Evolutionary conservation across 2,329 filamentous ascomycete species (phyloP), one percentile per base, ranked within the genome.

Genomic region (Cadophora sp.): DNA sequence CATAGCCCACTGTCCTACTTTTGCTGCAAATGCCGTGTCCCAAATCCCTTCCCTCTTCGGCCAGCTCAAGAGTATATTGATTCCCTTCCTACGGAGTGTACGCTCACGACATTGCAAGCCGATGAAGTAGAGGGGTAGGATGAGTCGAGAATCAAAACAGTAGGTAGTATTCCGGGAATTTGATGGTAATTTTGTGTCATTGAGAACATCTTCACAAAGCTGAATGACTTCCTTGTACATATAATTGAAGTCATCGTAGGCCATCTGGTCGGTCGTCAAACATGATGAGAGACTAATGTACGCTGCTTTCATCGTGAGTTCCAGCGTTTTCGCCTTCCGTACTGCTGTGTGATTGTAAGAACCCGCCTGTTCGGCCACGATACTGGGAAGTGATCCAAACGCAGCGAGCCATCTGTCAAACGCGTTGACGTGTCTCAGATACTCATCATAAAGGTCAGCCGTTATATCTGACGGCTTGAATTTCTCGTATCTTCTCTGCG

Each of bases 1-100:
- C 62, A 68, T 66, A n/a, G 65, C 62, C 68, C 70, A 72, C 20
- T 51, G 33, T 13, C 59, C 62, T 16, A 68, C 22, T n/a, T 55
- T 64, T 3, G 56, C 68, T 8, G 59, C 60, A 11, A 65, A 43
- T 2, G 59, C 30, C 22, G 60, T 66, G 56, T 91, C 87, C 88
- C 88, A 91, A 81, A 91, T 87, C 22, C 86, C 88, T 76, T 91
- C 89, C n/a, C 62, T 63, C n/a, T 88, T 81, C 13, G 87, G 83
- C 72, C 85, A 87, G 70, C 83, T 85, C 61, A 82, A 79, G 63
- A 91, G 77, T 11, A 91, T 78, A 70, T 85, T 81, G 55, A 90
- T 87, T 8, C 88, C 88, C 69, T 85, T 83, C 22, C 86, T 81
- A 18, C 89, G 83, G 36, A 85, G 81, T 1, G 78, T 71, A 0